Base-by-base conservation (phyloP, 1,284 basidiomycete genomes). In the Filobasidium uniguttulatum region DNA sequence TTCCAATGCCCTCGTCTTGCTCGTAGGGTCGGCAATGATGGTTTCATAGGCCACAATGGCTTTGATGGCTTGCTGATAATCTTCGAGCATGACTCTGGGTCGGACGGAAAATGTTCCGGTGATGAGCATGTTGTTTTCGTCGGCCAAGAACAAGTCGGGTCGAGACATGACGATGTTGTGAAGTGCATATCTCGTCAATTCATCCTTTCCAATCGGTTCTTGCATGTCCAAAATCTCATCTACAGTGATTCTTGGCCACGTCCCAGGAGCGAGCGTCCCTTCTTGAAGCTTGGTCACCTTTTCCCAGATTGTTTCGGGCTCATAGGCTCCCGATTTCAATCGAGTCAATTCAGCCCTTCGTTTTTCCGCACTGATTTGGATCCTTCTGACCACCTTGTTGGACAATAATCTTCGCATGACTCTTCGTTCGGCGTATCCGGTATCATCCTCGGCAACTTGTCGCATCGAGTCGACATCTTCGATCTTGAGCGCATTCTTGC, bases 51-150 rank as follows among this genome's bases (percentile, higher is more conserved):
- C 53, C 25, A 60, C 45, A 14, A 76, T 69, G 78, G 85, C 79
- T 1, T 69, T 59, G 14, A 65, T 65, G 3, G 89, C 78, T 0
- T 59, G 62, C n/a, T 73, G 49, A 23, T 89, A 64, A 34, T 75
- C 75, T 17, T 75, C 59, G 1, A 85, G 70, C 34, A 87, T 78
- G 0, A 70, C 68, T 26, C 70, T 65, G 1, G 85, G 83, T 2
- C 89, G 79, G 33, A 91, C 77, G 31, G 74, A 63, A 69, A 91
- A 89, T 0, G 61, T 69, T 45, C 81, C 78, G 3, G 71, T 73
- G 12, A 69, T 59, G 36, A 78, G 71, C 65, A 85, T 85, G 31
- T 72, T 68, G 28, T 70, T 64, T 20, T 71, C 65, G 46, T 79
- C 74, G 0, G 81, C 78, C 19, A 83, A 62, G 57, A 85, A 97